A percentile compares a stretch with the other conserved stretches of the same genome.
Evolutionary conservation across 345 rosid species (phyloP).

Genomic region (Melaleuca alternifolia): DNA sequence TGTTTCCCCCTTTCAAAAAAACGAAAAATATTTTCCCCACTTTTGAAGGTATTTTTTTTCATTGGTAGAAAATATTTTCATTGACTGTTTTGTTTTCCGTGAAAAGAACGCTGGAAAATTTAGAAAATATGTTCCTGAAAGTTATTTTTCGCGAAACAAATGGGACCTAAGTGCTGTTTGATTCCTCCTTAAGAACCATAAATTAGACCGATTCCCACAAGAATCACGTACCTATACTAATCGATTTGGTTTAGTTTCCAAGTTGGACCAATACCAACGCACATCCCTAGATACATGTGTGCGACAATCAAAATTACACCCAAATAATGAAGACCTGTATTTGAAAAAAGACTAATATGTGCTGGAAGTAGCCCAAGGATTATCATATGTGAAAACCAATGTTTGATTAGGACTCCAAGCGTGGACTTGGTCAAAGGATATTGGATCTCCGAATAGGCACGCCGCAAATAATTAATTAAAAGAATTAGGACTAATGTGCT

Average conservation of each 20-base stretch:
- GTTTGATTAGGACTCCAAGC: background rate
- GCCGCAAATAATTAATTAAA: background rate
- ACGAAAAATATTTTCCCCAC: too few relatives aligned
- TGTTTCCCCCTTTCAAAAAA: too few relatives aligned
- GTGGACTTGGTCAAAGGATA: background rate
- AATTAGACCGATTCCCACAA: too few relatives aligned
- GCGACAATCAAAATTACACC: background rate
- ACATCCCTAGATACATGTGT: background rate
- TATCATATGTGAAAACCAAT: background rate
- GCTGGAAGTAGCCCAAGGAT: background rate
- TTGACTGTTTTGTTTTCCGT: too few relatives aligned
- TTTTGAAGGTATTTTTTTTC: too few relatives aligned
- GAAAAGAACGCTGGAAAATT: too few relatives aligned
- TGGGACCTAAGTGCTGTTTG: too few relatives aligned
- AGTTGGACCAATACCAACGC: rapidly evolving
- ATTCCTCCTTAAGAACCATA: rapidly evolving
- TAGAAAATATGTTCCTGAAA: too few relatives aligned
- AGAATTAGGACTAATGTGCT: background rate
- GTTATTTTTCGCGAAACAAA: too few relatives aligned
- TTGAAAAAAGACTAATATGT: background rate
- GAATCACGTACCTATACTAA: rapidly evolving
- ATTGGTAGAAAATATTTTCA: too few relatives aligned
- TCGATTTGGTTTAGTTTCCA: rapidly evolving
- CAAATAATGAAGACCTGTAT: background rate
- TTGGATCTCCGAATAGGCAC: background rate